phyloP scores from a whole-genome alignment of 345 rosid genomes.

The Streptanthus diversifolius region DNA sequence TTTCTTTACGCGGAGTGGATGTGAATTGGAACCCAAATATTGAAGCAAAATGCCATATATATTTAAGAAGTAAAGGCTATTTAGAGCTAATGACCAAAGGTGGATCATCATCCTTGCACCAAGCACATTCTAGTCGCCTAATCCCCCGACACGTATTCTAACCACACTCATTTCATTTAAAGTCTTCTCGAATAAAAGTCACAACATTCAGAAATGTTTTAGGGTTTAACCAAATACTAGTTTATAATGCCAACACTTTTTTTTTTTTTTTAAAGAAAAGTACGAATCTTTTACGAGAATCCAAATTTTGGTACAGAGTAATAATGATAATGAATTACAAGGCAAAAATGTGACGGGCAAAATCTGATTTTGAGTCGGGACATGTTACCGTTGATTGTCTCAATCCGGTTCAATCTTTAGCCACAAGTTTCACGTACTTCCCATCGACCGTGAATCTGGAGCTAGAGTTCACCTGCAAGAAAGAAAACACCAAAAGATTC shows the following conservation, averaged over 20 bases:
- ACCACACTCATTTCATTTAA: neutral
- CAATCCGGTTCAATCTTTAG: slow-evolving; percentile 36
- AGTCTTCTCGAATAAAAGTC: neutral
- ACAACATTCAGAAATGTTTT: neutral
- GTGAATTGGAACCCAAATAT: too few species aligned
- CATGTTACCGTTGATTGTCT: neutral
- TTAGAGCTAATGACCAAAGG: too few species aligned
- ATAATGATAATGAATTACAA: slow-evolving; percentile 14
- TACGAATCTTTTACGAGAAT: neutral
- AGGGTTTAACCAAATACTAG: neutral
- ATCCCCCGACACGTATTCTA: neutral
- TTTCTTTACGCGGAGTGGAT: too few species aligned
- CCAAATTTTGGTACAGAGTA: slow-evolving; percentile 21
- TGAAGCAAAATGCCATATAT: too few species aligned
- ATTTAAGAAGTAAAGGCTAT: too few species aligned
- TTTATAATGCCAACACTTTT: neutral
- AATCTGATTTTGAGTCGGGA: neutral
- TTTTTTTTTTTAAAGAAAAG: neutral
- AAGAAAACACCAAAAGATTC: neutral
- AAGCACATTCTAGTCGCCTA: neutral
- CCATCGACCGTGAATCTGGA: slow-evolving; percentile 53
- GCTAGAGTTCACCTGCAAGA: slow-evolving; percentile 61
- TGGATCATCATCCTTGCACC: neutral
- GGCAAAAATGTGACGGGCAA: slow-evolving; percentile 24
- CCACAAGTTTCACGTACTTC: slow-evolving; percentile 56